Percentiles rank a stretch among this genome's conserved stretches.
Conservation (phyloP, 108 stramenopile genomes). For the Nitzschia putrida region DNA sequence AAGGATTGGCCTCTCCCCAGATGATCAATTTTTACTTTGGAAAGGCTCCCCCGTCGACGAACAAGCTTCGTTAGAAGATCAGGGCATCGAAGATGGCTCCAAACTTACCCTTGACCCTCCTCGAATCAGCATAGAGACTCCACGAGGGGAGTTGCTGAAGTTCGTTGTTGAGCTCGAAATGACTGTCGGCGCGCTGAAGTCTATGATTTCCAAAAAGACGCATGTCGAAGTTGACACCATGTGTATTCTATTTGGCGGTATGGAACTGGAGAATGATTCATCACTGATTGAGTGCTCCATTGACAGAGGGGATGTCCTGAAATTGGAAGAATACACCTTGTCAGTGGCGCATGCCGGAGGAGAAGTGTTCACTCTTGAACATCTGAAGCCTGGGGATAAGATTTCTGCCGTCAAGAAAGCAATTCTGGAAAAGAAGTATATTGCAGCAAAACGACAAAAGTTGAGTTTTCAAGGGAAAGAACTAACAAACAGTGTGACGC, state of each 20-base stretch:
- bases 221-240: constrained; percentile 7
- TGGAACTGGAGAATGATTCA: constrained; percentile 17
- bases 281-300: constrained; percentile 17
- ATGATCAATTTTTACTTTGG: constrained; percentile 9
- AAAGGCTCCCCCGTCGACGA: constrained; percentile 21
- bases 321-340: constrained; percentile 21
- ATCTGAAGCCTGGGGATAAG: constrained; percentile 1
- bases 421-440: neutral
- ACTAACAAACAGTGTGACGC: constrained; percentile 9
- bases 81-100: constrained; percentile 21
- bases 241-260: constrained; percentile 37
- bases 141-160: neutral
- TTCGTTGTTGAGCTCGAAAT: constrained; percentile 22
- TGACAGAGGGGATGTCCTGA: constrained; percentile 22
- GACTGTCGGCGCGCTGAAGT: constrained; percentile 16
- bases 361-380: constrained; percentile 9
- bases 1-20: constrained; percentile 1
- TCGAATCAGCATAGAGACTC: constrained; percentile 17
- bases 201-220: constrained; percentile 8
- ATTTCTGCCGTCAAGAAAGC: constrained; percentile 6
- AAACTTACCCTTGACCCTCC: constrained; percentile 16
- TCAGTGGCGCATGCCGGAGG: constrained; percentile 19
- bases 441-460: neutral
- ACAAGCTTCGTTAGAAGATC: constrained; percentile 8
- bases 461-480: constrained; percentile 20